Conservation (phyloP, 192 early-diverging fungal species). For the Jimgerdemannia lactiflua region DNA sequence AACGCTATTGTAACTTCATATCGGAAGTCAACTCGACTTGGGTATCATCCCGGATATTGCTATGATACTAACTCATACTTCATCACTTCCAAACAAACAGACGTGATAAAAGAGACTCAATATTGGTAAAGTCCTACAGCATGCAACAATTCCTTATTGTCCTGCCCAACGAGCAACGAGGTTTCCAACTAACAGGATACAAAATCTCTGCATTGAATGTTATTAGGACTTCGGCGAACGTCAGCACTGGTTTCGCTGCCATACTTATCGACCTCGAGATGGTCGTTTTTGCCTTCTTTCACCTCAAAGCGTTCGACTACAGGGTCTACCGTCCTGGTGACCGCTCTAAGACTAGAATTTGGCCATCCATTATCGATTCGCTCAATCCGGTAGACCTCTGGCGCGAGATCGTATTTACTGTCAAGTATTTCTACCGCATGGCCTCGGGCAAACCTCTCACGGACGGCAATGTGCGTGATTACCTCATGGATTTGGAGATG, state of each 20-base stretch:
- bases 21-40: no score
- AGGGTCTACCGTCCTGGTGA: slow-evolving; percentile 27
- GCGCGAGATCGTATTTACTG: slow-evolving; percentile 24
- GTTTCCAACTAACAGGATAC: no score
- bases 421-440: slow-evolving; percentile 32
- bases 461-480: slow-evolving; percentile 27
- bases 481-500: slow-evolving; percentile 26
- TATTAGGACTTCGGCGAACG: slow-evolving; percentile 29
- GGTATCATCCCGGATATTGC: no score
- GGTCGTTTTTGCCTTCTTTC: slow-evolving; percentile 33
- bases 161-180: no score
- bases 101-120: no score
- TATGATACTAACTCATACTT: no score
- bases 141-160: no score
- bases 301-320: slow-evolving; percentile 31
- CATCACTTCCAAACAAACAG: no score
- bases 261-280: slow-evolving; percentile 35
- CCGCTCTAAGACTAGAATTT: slow-evolving; percentile 29
- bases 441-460: slow-evolving; percentile 26
- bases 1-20: no score
- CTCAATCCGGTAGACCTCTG: slow-evolving; percentile 33
- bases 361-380: slow-evolving; percentile 29
- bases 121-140: no score
- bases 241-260: slow-evolving; percentile 27
- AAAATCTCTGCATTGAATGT: no score